These are phyloP conservation scores for Macrolepiota fuliginosa DNA, from an alignment of 768 basidiomycete genomes.

Conservation along the genomic window DNA sequence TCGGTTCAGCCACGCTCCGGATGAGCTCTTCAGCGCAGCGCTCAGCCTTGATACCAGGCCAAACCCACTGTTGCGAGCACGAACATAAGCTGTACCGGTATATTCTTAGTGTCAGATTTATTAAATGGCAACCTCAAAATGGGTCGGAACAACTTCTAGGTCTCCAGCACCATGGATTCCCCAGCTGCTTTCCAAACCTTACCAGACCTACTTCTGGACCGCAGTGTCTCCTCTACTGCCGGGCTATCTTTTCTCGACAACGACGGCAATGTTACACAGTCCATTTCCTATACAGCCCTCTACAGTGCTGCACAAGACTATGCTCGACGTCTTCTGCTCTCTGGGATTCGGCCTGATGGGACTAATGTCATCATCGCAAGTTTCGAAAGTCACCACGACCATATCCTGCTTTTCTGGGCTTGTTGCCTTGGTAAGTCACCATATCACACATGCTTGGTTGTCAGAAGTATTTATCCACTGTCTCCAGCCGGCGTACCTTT, in stretches of 20 bases:
- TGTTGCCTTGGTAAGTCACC: slow-evolving; percentile 1
- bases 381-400: slow-evolving; percentile 8
- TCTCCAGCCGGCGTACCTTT: slow-evolving; percentile 2
- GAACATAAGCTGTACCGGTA: background rate
- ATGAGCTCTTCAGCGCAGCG: no score
- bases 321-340: slow-evolving; percentile 1
- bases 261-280: background rate
- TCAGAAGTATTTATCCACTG: background rate
- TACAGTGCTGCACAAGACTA: slow-evolving; percentile 2
- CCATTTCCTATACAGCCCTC: background rate
- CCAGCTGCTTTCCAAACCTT: background rate
- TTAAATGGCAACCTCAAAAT: background rate
- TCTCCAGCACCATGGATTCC: background rate
- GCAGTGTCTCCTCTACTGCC: background rate
- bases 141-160: background rate
- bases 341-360: background rate
- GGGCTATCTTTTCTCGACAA: slow-evolving; percentile 8
- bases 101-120: background rate
- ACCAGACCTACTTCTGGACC: background rate
- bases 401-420: slow-evolving; percentile 11
- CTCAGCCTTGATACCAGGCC: no score
- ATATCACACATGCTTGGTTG: background rate
- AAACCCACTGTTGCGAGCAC: no score
- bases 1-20: no score
- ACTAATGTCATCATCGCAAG: slow-evolving; percentile 1